These are phyloP conservation scores for Pneumocystis murina DNA, from an alignment of 1,139 yeast genomes.

Conservation along the genomic window DNA sequence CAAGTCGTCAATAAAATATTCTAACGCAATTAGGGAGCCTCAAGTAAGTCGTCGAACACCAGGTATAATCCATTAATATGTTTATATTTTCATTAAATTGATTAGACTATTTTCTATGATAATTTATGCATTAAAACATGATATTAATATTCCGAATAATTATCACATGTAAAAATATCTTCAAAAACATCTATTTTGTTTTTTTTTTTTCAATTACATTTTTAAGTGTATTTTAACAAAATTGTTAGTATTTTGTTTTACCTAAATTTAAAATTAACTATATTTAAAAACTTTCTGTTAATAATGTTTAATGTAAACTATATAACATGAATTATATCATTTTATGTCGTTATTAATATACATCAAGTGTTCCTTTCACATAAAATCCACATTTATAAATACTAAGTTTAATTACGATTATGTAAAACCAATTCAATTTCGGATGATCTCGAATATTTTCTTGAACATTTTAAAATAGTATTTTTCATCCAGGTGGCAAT, in stretches of 20 bases:
- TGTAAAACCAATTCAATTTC: not conserved
- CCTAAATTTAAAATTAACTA: not conserved
- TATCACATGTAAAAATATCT: not conserved
- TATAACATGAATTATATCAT: not conserved
- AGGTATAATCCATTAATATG: slow-evolving; percentile 21
- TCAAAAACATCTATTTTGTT: not conserved
- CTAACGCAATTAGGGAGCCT: slow-evolving; percentile 37
- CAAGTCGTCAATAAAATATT: not conserved
- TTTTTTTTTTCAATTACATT: not conserved
- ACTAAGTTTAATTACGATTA: not conserved
- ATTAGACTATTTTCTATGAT: slow-evolving; percentile 1
- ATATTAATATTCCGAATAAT: not conserved
- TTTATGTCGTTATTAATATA: not conserved
- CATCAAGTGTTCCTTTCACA: not conserved
- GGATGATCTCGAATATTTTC: not conserved
- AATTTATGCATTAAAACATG: not conserved
- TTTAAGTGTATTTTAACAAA: not conserved
- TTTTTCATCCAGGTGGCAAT: not conserved
- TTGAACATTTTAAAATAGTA: not conserved
- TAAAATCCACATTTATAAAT: not conserved
- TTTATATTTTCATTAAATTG: not conserved
- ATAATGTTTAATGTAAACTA: not conserved
- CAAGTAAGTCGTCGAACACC: slow-evolving; percentile 90
- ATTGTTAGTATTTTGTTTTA: not conserved
- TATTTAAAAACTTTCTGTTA: not conserved